Base-by-base conservation (phyloP, 129 eudicot species). In the Flaveria brownii region DNA sequence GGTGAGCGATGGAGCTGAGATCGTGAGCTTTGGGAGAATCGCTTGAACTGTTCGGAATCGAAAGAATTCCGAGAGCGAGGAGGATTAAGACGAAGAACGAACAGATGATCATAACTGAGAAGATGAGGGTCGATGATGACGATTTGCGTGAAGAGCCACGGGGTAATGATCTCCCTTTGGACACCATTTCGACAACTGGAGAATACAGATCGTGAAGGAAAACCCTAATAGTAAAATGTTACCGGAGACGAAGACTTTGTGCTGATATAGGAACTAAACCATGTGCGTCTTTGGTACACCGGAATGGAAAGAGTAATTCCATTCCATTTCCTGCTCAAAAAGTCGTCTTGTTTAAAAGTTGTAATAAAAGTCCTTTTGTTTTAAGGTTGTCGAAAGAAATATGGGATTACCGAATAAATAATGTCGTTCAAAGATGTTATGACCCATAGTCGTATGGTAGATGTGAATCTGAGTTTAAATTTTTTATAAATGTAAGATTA, bases 1-100 rank as follows among this genome's bases (percentile, higher is more conserved):
- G 84, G 79, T 77, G 95, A 62, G 81, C 83, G 25, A 93, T 86
- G 49, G 87, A 67, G 85, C 25, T 93, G 73, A 93, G 95, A 85
- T 93, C 98, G 33, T 88, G 90, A 2, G 88, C 84, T 76, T 88
- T 85, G 2, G 78, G 82, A 20, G 88, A 74, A 65, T 47, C 36
- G 36, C 55, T 23, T 1, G 85, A 69, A 26, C 20, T 70, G 78
- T 83, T 82, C 0, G 92, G 86, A 66, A 93, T 63, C 23, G 95
- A 86, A 57, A 90, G 81, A 20, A 90, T 82, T 63, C 95, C 88
- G 62, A 88, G 83, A 46, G 86, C 83, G 51, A 93, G 83, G 28
- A 93, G 87, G 75, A 86, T 78, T 52, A 93, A 65, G 67, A 88
- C 42, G 77, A 88, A 80, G 62, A 90, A 90, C 1, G 88, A 84